These are phyloP conservation scores for Domatiomyces globalis DNA, from an alignment of 2,329 filamentous ascomycete genomes.

Conservation along the genomic window DNA sequence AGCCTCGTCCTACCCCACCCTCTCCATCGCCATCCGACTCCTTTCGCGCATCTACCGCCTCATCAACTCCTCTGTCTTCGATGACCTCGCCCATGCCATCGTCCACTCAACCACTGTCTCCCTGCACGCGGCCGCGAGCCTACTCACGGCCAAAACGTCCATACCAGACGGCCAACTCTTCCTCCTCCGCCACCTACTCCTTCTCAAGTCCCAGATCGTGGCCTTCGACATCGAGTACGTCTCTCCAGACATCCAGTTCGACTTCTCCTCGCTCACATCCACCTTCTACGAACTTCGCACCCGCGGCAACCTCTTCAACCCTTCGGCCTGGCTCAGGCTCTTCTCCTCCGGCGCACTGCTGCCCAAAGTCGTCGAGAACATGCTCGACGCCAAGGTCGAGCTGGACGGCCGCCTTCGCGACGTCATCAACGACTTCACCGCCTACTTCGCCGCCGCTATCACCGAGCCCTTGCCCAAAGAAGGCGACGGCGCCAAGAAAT, in stretches of 20 bases:
- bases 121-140: constrained; percentile 59
- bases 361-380: constrained; percentile 54
- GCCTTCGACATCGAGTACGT: constrained; percentile 83
- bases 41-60: constrained; percentile 56
- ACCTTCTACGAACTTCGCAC: constrained; percentile 56
- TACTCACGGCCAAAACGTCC: constrained; percentile 40
- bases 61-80: constrained; percentile 55
- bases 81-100: constrained; percentile 63
- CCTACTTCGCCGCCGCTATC: constrained; percentile 43
- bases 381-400: constrained; percentile 57
- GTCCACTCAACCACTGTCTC: constrained; percentile 81
- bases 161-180: constrained; percentile 71
- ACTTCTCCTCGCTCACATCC: constrained; percentile 50
- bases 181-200: constrained; percentile 83
- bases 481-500: neutral
- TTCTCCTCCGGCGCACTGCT: constrained; percentile 41
- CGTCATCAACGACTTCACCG: constrained; percentile 54
- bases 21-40: constrained; percentile 54
- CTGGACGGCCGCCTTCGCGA: constrained; percentile 48
- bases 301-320: constrained; percentile 52
- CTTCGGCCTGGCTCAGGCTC: constrained; percentile 45
- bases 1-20: constrained; percentile 40
- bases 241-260: constrained; percentile 49
- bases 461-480: constrained; percentile 28
- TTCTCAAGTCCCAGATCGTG: constrained; percentile 90